Base-by-base conservation (phyloP, 768 basidiomycete species). In the Fomitopsis serialis region DNA sequence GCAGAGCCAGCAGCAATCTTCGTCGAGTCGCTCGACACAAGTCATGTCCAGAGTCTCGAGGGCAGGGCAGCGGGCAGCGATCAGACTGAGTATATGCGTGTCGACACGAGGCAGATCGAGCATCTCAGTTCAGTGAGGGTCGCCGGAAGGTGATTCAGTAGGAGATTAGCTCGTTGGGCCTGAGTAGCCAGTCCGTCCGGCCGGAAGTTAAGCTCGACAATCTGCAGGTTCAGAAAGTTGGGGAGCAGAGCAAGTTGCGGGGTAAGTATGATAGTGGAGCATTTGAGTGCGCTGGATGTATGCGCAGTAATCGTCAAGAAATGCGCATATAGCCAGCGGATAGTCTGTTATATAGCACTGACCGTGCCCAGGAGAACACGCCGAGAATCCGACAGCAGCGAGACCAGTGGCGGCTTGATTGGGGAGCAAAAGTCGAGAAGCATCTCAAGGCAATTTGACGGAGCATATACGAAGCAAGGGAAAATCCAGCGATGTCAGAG, bases 1-100 rank as follows among this genome's bases (percentile, higher is more conserved):
- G 63, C 87, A 89, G 43, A 63, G 59, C 75, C 80, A 81, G 63
- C 86, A 89, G 62, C 83, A 85, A 48, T 68, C 70, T 25, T 73
- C 61, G 52, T 81, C 77, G 43, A 87, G 69, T 36, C 81, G 74
- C 56, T 84, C 82, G 5, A 79, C 77, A 54, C 79, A 81, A 60
- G 79, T 81, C 45, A 88, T 69, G 55, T 79, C 72, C 12, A 89
- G 75, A 47, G 72, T 67, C 2, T 55, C 52, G 42, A 89, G 66
- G 24, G 57, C 62, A 34, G 78, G 76, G 48, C 85, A 80, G 1
- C 65, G 65, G 15, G 56, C 58, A 1, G 80, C 72, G 34, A 88
- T 69, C n/a, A 71, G 55, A 6, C 58, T 56, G 24, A 89, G 71
- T 42, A 87, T 61, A 12, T 67, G 59, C 19, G 66, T 54, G 56